Conservation (phyloP, 768 basidiomycete genomes). For the Lactarius hatsudake region DNA sequence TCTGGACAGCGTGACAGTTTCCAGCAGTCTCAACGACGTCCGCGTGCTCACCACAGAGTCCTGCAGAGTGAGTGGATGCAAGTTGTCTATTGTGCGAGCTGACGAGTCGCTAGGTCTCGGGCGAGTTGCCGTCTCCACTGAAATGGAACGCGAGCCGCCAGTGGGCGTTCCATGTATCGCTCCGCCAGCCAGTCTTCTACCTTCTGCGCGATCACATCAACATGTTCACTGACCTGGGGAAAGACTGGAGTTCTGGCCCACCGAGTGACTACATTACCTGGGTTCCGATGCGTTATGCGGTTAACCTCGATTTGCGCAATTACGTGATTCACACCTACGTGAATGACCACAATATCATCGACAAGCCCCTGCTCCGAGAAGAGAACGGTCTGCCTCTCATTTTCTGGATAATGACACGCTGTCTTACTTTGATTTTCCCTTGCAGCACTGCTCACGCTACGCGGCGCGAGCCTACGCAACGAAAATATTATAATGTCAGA, state of each 20-base stretch:
- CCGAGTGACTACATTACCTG: constrained; percentile 79
- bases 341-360: constrained; percentile 97
- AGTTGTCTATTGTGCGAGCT: background rate
- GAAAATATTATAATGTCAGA: constrained; percentile 62
- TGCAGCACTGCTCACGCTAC: constrained; percentile 68
- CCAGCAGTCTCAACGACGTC: constrained; percentile 87
- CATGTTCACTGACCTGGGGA: constrained; percentile 89
- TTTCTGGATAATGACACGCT: constrained; percentile 1
- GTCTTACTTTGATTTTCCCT: background rate
- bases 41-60: constrained; percentile 73
- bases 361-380: constrained; percentile 76
- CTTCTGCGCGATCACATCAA: constrained; percentile 92
- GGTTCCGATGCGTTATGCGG: constrained; percentile 73
- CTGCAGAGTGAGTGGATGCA: constrained; percentile 55
- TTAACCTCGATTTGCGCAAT: constrained; percentile 70
- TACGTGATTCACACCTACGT: constrained; percentile 78
- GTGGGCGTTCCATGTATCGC: constrained; percentile 73
- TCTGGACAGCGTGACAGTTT: constrained; percentile 71
- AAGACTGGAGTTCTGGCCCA: constrained; percentile 87
- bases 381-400: constrained; percentile 65
- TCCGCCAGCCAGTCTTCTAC: constrained; percentile 71
- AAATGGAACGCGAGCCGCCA: constrained; percentile 77
- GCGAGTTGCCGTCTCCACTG: constrained; percentile 76
- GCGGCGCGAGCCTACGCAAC: constrained; percentile 54
- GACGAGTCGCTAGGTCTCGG: constrained; percentile 48